phyloP scores from a whole-genome alignment of 805 yeast species.

The Kodamaea leandrae region DNA sequence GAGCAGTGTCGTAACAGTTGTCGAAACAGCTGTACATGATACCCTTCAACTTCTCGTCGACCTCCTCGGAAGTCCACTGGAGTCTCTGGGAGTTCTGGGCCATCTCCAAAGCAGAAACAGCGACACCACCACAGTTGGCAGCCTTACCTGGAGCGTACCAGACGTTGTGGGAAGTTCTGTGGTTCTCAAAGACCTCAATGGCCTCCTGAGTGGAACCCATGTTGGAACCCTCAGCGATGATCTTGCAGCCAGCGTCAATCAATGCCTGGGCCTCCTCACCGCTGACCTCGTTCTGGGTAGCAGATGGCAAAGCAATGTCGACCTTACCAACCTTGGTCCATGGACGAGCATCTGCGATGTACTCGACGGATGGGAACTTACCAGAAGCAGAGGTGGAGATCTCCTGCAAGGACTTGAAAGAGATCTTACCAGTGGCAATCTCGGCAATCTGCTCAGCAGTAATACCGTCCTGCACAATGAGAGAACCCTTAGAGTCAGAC shows the following conservation, averaged over 20 bases:
- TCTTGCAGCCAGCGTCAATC: conserved; percentile 87
- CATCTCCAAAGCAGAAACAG: conserved; percentile 98
- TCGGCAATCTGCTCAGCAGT: conserved; percentile 75
- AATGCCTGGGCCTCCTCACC: conserved; percentile 96
- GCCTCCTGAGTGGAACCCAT: conserved; percentile 99
- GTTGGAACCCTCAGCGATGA: conserved; percentile 98
- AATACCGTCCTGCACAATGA: conserved; percentile 76
- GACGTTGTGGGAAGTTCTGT: conserved; percentile 56
- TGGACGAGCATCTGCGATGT: conserved; percentile 93
- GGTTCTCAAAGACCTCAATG: conserved; percentile 87
- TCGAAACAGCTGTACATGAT: conserved; percentile 93
- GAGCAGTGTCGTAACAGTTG: conserved; percentile 87
- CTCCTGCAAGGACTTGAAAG: conserved; percentile 71
- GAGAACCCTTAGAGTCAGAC: conserved; percentile 93
- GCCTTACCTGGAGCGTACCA: conserved; percentile 99
- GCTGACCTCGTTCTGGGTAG: conserved; percentile 96
- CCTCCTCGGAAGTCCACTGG: conserved; percentile 88
- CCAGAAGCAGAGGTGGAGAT: conserved; percentile 53
- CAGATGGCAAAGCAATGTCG: conserved; percentile 96
- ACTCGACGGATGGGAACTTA: conserved; percentile 65
- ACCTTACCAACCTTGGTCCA: conserved; percentile 90
- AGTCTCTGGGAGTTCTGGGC: conserved; percentile 98
- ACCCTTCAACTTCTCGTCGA: conserved; percentile 83
- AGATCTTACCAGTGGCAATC: conserved; percentile 74
- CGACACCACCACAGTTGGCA: conserved; percentile 99